A percentile compares a stretch with the other conserved stretches of the same genome.
Evolutionary conservation across 1,139 yeast genomes (phyloP).

Genomic region (Geotrichum siamense): DNA sequence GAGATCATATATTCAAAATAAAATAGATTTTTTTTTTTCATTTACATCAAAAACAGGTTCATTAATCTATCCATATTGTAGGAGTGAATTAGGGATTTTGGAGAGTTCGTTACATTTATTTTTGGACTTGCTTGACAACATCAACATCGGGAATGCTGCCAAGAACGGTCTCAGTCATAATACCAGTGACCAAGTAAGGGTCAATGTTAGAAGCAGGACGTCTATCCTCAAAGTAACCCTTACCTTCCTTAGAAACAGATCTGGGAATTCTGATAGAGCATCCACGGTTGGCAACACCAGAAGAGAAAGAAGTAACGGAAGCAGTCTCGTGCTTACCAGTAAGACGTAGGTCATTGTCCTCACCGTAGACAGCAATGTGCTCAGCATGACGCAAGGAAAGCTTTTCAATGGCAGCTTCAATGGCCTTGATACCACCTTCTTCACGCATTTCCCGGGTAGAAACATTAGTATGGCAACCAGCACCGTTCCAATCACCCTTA

Average conservation of each 20-base stretch:
- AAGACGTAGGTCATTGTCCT: slow-evolving; percentile 89
- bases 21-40: too few species aligned
- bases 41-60: too few species aligned
- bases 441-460: slow-evolving; percentile 86
- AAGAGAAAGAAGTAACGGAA: slow-evolving; percentile 78
- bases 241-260: slow-evolving; percentile 96
- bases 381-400: slow-evolving; percentile 94
- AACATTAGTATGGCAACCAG: slow-evolving; percentile 99
- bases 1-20: too few species aligned
- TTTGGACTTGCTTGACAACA: slow-evolving; percentile 47
- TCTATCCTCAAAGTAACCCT: slow-evolving; percentile 98
- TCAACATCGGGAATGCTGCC: slow-evolving; percentile 95
- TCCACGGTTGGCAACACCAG: slow-evolving; percentile 99
- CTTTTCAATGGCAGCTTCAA: slow-evolving; percentile 88
- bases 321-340: slow-evolving; percentile 99
- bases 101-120: too few species aligned
- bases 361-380: slow-evolving; percentile 91
- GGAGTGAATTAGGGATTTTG: too few species aligned
- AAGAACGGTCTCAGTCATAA: slow-evolving; percentile 93
- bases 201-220: slow-evolving; percentile 99
- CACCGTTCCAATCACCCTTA: slow-evolving; percentile 99
- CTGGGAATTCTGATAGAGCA: slow-evolving; percentile 98
- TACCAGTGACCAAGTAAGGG: slow-evolving; percentile 97
- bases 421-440: slow-evolving; percentile 93
- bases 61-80: too few species aligned